These are phyloP conservation scores for Colletotrichum higginsianum DNA, from an alignment of 2,329 filamentous ascomycete genomes.

Conservation along the genomic window DNA sequence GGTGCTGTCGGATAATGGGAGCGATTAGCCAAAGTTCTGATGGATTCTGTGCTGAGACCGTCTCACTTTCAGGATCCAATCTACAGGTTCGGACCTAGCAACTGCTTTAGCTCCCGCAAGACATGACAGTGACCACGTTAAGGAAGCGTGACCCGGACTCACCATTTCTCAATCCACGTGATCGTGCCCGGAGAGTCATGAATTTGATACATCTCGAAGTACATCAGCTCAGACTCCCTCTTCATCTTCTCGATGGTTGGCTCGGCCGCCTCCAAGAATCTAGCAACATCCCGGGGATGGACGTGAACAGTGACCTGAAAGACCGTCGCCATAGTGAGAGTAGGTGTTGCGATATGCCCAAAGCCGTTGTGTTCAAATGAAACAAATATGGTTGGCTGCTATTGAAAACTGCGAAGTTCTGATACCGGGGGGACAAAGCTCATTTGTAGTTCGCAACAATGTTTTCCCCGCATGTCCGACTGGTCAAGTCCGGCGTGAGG, in stretches of 20 bases:
- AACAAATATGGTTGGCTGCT: neutral
- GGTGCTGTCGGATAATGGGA: neutral
- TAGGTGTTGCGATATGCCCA: neutral
- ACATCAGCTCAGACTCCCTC: constrained; percentile 33
- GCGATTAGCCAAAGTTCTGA: accelerated
- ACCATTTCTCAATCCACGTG: constrained; percentile 41
- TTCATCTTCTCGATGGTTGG: constrained; percentile 38
- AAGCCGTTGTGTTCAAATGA: neutral
- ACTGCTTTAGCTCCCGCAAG: neutral
- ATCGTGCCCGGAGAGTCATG: constrained; percentile 37
- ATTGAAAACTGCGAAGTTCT: neutral
- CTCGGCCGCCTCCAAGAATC: constrained; percentile 26
- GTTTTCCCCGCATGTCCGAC: constrained; percentile 30
- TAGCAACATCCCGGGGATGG: constrained; percentile 27
- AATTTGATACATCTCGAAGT: constrained; percentile 38
- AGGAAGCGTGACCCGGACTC: neutral
- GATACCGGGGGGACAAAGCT: constrained; percentile 1
- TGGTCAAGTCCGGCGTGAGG: constrained; percentile 1
- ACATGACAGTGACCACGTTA: accelerated
- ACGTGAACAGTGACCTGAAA: constrained; percentile 38
- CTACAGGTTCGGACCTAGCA: constrained; percentile 29
- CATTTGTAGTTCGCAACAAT: constrained; percentile 19
- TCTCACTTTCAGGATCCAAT: constrained; percentile 38
- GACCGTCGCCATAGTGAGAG: constrained; percentile 28
- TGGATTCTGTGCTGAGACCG: neutral